These are phyloP conservation scores for Epicoccum sorghinum DNA, from an alignment of 2,329 filamentous ascomycete species.

Conservation along the genomic window DNA sequence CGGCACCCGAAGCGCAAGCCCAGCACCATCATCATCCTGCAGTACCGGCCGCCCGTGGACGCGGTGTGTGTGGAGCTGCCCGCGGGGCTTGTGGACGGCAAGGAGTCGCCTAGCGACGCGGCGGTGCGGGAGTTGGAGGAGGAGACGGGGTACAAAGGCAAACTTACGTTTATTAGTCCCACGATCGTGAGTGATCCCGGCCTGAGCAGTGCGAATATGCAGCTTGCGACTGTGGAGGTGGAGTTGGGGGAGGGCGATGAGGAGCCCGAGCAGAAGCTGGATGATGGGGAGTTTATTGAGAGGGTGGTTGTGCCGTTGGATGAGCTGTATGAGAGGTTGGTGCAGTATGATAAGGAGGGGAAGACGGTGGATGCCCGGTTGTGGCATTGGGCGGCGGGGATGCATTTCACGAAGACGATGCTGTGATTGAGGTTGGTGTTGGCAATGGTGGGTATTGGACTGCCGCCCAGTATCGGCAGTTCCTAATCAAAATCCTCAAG, in stretches of 20 bases:
- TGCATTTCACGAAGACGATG: slow-evolving; percentile 55
- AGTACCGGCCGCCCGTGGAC: slow-evolving; percentile 66
- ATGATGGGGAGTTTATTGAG: slow-evolving; percentile 68
- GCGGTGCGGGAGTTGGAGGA: slow-evolving; percentile 65
- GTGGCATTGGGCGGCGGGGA: slow-evolving; percentile 66
- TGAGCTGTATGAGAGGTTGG: slow-evolving; percentile 62
- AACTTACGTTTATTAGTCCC: slow-evolving; percentile 60
- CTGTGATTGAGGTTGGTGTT: slow-evolving; percentile 13
- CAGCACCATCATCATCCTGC: slow-evolving; percentile 62
- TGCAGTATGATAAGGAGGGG: slow-evolving; percentile 53
- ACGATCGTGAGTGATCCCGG: slow-evolving; percentile 71
- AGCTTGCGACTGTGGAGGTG: slow-evolving; percentile 66
- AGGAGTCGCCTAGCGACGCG: slow-evolving; percentile 62
- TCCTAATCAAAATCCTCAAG: too few relatives aligned
- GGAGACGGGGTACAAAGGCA: slow-evolving; percentile 67
- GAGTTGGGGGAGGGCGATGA: slow-evolving; percentile 56
- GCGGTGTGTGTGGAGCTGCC: slow-evolving; percentile 66
- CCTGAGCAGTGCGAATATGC: slow-evolving; percentile 66
- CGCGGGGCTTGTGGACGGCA: slow-evolving; percentile 64
- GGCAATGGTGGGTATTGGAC: too few relatives aligned
- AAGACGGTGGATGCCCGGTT: slow-evolving; percentile 64
- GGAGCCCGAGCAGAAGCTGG: slow-evolving; percentile 63
- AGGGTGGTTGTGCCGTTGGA: slow-evolving; percentile 63
- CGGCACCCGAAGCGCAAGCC: slow-evolving; percentile 54
- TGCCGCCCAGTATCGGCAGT: too few relatives aligned